These are phyloP conservation scores for Actinomortierella ambigua DNA, from an alignment of 371 early-diverging fungal species.

Conservation along the genomic window DNA sequence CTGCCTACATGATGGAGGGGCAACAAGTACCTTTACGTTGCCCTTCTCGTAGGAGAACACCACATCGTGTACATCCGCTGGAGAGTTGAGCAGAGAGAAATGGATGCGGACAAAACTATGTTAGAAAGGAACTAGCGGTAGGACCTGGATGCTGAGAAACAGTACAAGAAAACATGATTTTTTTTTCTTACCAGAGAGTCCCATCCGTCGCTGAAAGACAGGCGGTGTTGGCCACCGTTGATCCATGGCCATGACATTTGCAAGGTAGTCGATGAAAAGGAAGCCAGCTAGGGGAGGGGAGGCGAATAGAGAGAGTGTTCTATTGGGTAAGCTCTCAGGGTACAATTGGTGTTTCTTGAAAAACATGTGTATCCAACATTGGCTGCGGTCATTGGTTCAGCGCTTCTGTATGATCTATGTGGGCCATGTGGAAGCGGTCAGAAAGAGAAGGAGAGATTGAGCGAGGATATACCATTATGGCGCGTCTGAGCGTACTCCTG, in stretches of 20 bases:
- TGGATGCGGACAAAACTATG: background rate
- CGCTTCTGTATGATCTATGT: background rate
- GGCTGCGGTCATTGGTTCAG: too few species aligned
- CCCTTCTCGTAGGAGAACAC: constrained; percentile 45
- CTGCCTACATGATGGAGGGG: too few species aligned
- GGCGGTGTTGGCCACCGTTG: constrained; percentile 37
- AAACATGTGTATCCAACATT: too few species aligned
- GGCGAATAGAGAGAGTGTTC: background rate
- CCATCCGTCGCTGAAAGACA: constrained; percentile 47
- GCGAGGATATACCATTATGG: constrained; percentile 52
- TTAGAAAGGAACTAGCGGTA: background rate
- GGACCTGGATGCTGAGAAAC: too few species aligned
- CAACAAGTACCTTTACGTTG: constrained; percentile 28
- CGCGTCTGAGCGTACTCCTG: constrained; percentile 50
- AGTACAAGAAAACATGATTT: too few species aligned
- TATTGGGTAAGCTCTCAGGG: too few species aligned
- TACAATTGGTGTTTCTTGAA: too few species aligned
- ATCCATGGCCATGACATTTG: constrained; percentile 54
- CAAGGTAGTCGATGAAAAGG: constrained; percentile 57
- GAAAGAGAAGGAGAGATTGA: background rate
- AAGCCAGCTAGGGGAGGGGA: constrained; percentile 49
- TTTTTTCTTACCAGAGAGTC: constrained; percentile 49
- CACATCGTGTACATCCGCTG: constrained; percentile 56
- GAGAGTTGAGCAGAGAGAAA: constrained; percentile 3
- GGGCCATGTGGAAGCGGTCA: background rate